Evolutionary conservation across 2,329 filamentous ascomycete genomes (phyloP).

Genomic region (Pyrenophora graminea): DNA sequence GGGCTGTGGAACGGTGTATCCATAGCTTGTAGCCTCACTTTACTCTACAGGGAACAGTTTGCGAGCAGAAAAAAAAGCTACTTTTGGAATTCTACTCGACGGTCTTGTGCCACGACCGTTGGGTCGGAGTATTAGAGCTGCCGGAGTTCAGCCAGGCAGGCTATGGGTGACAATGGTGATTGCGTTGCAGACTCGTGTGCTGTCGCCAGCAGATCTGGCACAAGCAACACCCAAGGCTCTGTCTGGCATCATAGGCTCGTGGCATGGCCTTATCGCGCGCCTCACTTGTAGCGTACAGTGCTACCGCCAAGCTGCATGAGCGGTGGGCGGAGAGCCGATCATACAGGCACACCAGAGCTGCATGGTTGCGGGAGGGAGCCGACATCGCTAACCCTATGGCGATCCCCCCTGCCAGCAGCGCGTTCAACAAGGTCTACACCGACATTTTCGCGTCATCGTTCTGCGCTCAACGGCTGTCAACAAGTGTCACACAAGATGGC

Average conservation of each 20-base stretch:
- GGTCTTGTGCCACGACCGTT: neutral
- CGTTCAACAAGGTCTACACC: conserved; percentile 22
- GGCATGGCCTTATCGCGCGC: conserved; percentile 13
- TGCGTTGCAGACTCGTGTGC: neutral
- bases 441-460: conserved; percentile 21
- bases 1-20: conserved; percentile 15
- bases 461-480: neutral
- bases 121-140: neutral
- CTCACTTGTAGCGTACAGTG: conserved; percentile 11
- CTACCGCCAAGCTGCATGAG: conserved; percentile 10
- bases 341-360: conserved; percentile 18
- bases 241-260: conserved; percentile 6
- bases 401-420: conserved; percentile 16
- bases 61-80: conserved; percentile 8
- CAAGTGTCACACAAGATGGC: no score
- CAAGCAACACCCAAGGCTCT: neutral
- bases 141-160: neutral
- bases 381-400: conserved; percentile 18
- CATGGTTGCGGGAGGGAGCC: conserved; percentile 17
- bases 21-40: conserved; percentile 11
- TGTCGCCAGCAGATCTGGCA: neutral
- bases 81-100: neutral
- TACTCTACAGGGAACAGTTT: conserved; percentile 18
- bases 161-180: neutral
- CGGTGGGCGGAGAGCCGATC: conserved; percentile 27